Percentiles rank a stretch among this genome's conserved stretches.
These are phyloP conservation scores for Nicotiana tabacum DNA, from an alignment of 257 asterid genomes.

Conservation along the genomic window DNA sequence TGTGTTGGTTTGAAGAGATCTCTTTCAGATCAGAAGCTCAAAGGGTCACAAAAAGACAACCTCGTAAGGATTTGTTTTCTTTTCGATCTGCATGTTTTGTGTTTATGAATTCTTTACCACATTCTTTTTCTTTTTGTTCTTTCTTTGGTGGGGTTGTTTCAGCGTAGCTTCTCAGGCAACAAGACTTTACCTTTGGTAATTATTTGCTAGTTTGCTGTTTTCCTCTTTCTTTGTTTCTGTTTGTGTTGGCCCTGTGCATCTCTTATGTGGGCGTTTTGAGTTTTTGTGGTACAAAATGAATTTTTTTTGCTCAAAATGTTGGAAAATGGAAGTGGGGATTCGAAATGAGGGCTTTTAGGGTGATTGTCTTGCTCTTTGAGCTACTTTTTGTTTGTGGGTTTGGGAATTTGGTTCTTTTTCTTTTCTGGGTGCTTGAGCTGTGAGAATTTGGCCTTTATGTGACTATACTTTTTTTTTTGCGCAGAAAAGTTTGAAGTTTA, in stretches of 20 bases:
- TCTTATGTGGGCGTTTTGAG: background rate
- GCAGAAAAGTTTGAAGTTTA: background rate
- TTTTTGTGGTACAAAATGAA: constrained; percentile 1
- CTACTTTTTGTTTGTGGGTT: background rate
- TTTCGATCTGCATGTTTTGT: constrained; percentile 8
- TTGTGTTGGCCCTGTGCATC: background rate
- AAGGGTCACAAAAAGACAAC: background rate
- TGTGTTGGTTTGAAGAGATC: constrained; percentile 13
- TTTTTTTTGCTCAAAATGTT: background rate
- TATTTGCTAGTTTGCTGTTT: background rate
- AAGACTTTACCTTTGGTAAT: background rate
- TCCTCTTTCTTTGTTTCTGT: background rate
- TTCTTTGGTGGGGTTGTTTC: constrained; percentile 11
- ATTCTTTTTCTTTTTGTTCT: background rate
- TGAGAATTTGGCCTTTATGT: background rate
- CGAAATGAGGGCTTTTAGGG: background rate
- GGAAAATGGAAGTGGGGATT: background rate
- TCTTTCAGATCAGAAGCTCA: constrained; percentile 20
- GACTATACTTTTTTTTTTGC: background rate
- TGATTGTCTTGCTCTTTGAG: background rate
- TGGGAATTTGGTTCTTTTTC: background rate
- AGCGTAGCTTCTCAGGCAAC: background rate
- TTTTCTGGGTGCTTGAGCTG: background rate
- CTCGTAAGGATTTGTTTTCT: constrained; percentile 1
- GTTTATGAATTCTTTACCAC: background rate